phyloP scores from a whole-genome alignment of 345 rosid species.

The Lumnitzera racemosa region DNA sequence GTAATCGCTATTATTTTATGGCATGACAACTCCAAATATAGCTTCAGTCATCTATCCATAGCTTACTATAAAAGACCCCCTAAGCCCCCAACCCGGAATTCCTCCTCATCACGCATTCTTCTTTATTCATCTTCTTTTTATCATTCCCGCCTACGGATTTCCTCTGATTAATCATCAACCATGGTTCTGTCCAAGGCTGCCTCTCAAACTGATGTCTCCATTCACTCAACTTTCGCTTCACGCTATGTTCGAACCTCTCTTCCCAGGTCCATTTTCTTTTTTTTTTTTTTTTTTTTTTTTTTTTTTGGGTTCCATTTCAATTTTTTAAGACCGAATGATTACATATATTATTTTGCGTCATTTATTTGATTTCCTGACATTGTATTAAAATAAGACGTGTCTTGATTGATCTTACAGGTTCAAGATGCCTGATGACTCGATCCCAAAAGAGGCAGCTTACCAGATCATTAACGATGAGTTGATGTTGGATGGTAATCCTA shows the following conservation, averaged over 20 bases:
- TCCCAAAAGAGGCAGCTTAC: conserved; percentile 48
- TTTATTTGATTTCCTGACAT: no score
- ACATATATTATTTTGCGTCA: neutral
- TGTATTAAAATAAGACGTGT: no score
- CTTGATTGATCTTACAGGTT: conserved; percentile 20
- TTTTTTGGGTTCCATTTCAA: no score
- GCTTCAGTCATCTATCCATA: no score
- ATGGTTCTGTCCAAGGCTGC: conserved; percentile 59
- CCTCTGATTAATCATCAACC: neutral
- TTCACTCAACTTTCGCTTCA: conserved; percentile 80
- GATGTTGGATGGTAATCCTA: conserved; percentile 51
- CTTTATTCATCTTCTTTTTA: no score
- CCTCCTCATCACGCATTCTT: no score
- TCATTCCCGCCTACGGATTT: neutral
- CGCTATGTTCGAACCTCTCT: conserved; percentile 73
- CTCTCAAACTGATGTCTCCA: conserved; percentile 47
- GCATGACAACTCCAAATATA: no score
- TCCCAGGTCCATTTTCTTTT: conserved; percentile 31
- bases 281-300: neutral
- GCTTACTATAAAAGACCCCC: no score
- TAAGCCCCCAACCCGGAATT: no score
- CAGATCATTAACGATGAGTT: conserved; percentile 56
- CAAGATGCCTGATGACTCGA: conserved; percentile 40
- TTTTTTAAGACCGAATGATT: neutral
- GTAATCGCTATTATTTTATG: no score